Base-by-base conservation (phyloP, 164 flowering plant species). In the Berberis vulgaris region DNA sequence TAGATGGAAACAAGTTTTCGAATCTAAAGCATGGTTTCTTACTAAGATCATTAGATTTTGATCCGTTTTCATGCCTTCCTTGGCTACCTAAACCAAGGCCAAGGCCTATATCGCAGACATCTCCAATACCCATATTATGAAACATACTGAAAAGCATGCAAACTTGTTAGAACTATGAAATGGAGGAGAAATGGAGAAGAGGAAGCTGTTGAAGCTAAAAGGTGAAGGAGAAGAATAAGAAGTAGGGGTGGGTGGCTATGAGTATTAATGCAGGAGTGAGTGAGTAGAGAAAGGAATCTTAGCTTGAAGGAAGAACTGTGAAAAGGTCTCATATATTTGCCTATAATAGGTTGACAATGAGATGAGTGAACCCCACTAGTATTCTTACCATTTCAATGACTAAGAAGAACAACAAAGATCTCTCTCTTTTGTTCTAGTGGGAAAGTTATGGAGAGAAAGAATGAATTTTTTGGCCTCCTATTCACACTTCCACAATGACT, bases 291-390 rank as follows among this genome's bases (percentile, higher is more conserved):
- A 64, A 67, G 78, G 73, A 79, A 76, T 62, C 70, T 60, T 68
- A 26, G 26, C 26, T 52, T 7, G 43, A 66, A 13, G 10, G 73
- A 54, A 67, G 45, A 71, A 76, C 70, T 73, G 68, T 47, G 73
- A 75, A 73, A 74, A 64, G 61, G n/a, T 54, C 55, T 56, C 73
- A 68, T 71, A 1, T 4, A 2, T 52, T 52, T 52, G 2, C n/a
- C 12, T 72, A 70, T 49, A 80, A 73, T 69, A 78, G 85, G 83
- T 82, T 84, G 88, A 86, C 88, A 81, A 80, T 66, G 58, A 68
- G 26, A 26, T 26, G 26, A 26, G 26, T 26, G 26, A 64, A 57
- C 67, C 67, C 65, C 57, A 42, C 69, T 50, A 54, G n/a, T 58
- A 52, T 52, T 53, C 7, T 53, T 53, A 63, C 10, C 41, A 63